Evolutionary conservation across 2,329 filamentous ascomycete species (phyloP), one percentile per base, ranked within the genome.

Genomic region (Microsporum audouinii): DNA sequence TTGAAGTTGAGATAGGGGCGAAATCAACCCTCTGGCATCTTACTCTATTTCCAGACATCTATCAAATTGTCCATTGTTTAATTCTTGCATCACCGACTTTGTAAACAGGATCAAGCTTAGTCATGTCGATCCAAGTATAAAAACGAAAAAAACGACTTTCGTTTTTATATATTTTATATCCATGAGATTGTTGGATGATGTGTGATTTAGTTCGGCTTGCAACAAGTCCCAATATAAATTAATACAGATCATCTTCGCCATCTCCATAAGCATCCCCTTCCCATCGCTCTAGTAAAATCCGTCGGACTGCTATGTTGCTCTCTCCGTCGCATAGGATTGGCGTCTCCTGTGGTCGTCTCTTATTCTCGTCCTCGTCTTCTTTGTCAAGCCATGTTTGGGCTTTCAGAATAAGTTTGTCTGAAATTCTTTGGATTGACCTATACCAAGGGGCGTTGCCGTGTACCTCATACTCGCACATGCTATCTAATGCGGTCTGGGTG

Each of bases 401-500:
- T 53, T 41, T 57, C n/a, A 23, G 12, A 10, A 61, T 53, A 17
- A 57, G 38, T 38, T 57, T 41, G 12, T 61, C 59, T 31, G 58
- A 45, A 12, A 14, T 6, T 27, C 39, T 49, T 43, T 59, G 23
- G 17, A 59, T 47, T 10, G 27, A 7, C 14, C 8, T 43, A 36
- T 36, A 63, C 49, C 41, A 61, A 29, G 36, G 38, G 7, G 29
- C 17, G n/a, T 27, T 55, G 12, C 39, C 34, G 3, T 58, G 47
- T 41, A 41, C 45, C 36, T 59, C 56, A 12, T 36, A 17, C 14
- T 33, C 39, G 17, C 14, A 23, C 60, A 63, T 61, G 36, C 49
- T 10, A 59, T 64, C 47, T 55, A 62, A 53, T 61, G 62, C 1
- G 29, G 57, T 38, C 55, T 45, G 45, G 53, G 64, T 59, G 3